Conservation (phyloP, 306 rosid species). For the Rubus idaeus region DNA sequence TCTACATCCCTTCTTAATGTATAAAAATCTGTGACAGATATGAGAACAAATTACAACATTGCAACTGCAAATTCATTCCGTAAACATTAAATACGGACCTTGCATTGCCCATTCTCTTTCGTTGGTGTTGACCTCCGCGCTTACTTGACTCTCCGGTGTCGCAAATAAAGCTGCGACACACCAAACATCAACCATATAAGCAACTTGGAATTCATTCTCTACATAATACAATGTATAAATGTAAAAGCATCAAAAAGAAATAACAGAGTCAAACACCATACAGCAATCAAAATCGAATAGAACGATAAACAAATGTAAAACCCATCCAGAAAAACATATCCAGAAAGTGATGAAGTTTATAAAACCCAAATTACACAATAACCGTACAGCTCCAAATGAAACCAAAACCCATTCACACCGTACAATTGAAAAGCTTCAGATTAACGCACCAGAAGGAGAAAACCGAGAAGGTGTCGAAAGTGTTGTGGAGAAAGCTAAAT, state of each 20-base stretch:
- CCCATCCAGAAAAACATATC: too few relatives aligned
- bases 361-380: too few relatives aligned
- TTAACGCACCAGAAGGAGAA: constrained; percentile 36
- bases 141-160: constrained; percentile 61
- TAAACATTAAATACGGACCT: constrained; percentile 38
- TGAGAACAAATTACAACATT: constrained; percentile 6
- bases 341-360: too few relatives aligned
- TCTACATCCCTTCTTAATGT: constrained; percentile 76
- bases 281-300: too few relatives aligned
- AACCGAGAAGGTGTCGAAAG: constrained; percentile 32
- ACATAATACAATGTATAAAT: background rate
- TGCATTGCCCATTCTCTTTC: constrained; percentile 76
- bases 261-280: too few relatives aligned
- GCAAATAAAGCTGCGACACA: constrained; percentile 52
- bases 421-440: background rate
- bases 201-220: background rate
- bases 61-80: background rate
- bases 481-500: constrained; percentile 26
- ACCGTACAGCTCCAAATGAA: too few relatives aligned
- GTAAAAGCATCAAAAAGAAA: background rate
- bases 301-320: too few relatives aligned
- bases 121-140: constrained; percentile 42
- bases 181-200: constrained; percentile 1
- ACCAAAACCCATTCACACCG: too few relatives aligned
- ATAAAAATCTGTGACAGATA: constrained; percentile 68